Evolutionary conservation across 2,329 filamentous ascomycete genomes (phyloP), one percentile per base, ranked within the genome.

Genomic region (Alternaria angustiovoidea): DNA sequence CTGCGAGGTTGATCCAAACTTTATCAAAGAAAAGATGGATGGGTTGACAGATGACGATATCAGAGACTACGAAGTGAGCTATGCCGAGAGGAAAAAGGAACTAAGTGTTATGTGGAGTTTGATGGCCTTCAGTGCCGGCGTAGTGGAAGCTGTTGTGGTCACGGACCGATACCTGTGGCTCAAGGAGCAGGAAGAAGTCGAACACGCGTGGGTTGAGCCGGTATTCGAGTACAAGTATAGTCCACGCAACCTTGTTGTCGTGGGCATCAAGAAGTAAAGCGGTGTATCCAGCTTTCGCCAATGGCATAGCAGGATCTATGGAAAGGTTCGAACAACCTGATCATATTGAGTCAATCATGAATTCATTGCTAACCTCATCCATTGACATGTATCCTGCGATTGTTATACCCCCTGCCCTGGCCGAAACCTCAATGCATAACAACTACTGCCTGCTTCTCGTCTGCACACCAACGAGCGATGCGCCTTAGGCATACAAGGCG

Each of bases 41-140:
- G 81, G 79, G 18, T 83, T 97, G 62, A 91, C 88, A 0, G 92
- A 96, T 67, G 89, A 89, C 39, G 89, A 94, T 64, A 89, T 98
- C 48, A 82, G 85, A 9, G 78, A 69, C 14, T 99, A 98, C 75
- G 90, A 91, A 71, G 72, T 75, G 9, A 75, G 79, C 42, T 97
- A 90, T 78, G 42, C 47, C n/a, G 83, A 84, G 39, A 84, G 90
- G 55, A 92, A 91, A 81, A 91, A 93, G 69, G 91, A 97, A 73
- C 81, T 99, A 39, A 93, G 91, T 72, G 86, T 96, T 7, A 87
- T 96, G 60, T 99, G 95, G 95, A 93, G 88, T 68, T 78, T 99
- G 71, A 99, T 99, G 94, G 94, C 95, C 1, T 97, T 97, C 72
- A 96, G 93, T 76, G 94, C 94, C 3, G 88, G 88, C 20, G 90